Evolutionary conservation across 441 rosid species (phyloP).

Genomic region (Sinapis alba): DNA sequence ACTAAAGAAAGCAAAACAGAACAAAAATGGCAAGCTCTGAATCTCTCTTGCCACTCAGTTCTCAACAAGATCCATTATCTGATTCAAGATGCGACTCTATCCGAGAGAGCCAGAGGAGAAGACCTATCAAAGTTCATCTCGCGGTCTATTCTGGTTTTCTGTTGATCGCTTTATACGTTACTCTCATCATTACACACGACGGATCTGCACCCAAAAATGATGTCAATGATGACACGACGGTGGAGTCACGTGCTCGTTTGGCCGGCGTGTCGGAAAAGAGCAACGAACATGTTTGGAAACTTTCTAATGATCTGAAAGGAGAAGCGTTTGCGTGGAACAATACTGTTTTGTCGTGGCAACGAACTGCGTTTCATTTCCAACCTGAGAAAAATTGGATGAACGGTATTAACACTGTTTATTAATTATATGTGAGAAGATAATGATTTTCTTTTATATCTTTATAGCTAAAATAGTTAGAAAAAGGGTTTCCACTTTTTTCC

Average conservation of each 20-base stretch:
- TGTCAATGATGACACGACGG: slow-evolving; percentile 3
- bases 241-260: slow-evolving; percentile 21
- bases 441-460: neutral
- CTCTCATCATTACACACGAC: slow-evolving; percentile 22
- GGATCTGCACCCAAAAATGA: neutral
- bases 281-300: neutral
- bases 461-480: neutral
- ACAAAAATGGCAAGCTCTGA: slow-evolving; percentile 26
- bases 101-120: slow-evolving; percentile 1
- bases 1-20: slow-evolving; percentile 6
- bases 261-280: slow-evolving; percentile 81
- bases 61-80: slow-evolving; percentile 27
- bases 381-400: slow-evolving; percentile 92
- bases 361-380: slow-evolving; percentile 83
- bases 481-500: neutral
- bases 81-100: slow-evolving; percentile 4
- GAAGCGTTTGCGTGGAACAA: slow-evolving; percentile 69
- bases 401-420: slow-evolving; percentile 44
- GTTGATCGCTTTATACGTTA: slow-evolving; percentile 19
- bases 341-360: slow-evolving; percentile 75
- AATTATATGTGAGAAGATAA: neutral
- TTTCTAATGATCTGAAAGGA: slow-evolving; percentile 4
- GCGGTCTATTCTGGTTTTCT: slow-evolving; percentile 14
- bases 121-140: slow-evolving; percentile 19
- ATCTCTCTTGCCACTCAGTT: slow-evolving; percentile 20